Conservation (phyloP, 768 basidiomycete genomes). For the Leccinum pellstonianum region DNA sequence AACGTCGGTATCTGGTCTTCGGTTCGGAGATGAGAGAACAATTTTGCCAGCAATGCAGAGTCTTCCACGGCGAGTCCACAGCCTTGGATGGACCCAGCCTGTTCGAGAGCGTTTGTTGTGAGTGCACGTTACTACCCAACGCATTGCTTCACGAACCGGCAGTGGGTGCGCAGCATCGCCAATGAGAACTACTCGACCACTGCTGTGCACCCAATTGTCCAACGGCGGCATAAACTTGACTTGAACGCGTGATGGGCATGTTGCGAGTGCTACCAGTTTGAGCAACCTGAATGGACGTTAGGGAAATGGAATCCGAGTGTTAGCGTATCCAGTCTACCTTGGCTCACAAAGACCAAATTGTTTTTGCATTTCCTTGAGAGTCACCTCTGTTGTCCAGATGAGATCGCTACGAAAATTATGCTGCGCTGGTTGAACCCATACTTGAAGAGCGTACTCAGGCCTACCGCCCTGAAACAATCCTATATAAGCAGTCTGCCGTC, state of each 20-base stretch:
- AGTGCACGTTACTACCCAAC: not conserved
- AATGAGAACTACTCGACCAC: conserved; percentile 48
- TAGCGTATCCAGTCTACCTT: conserved; percentile 30
- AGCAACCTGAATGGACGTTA: conserved; percentile 29
- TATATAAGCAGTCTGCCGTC: conserved; percentile 1
- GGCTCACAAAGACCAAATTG: conserved; percentile 36
- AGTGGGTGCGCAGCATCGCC: conserved; percentile 63
- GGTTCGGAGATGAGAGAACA: conserved; percentile 53
- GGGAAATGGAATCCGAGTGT: not conserved
- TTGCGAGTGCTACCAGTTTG: conserved; percentile 38
- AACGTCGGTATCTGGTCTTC: conserved; percentile 50
- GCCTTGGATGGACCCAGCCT: conserved; percentile 57
- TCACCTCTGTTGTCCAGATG: conserved; percentile 34
- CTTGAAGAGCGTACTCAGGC: conserved; percentile 33
- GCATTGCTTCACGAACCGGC: conserved; percentile 38
- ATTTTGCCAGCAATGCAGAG: conserved; percentile 54
- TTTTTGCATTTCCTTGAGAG: conserved; percentile 32
- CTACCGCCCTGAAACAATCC: conserved; percentile 36
- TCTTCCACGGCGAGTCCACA: conserved; percentile 59
- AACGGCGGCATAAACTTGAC: conserved; percentile 40
- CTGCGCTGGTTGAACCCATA: conserved; percentile 30
- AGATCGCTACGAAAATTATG: conserved; percentile 29
- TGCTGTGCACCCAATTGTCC: conserved; percentile 50
- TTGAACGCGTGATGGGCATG: conserved; percentile 36
- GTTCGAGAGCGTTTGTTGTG: not conserved